A percentile compares a stretch with the other conserved stretches of the same genome.
These are phyloP conservation scores for Clathrus columnatus DNA, from an alignment of 768 basidiomycete species.

Conservation along the genomic window DNA sequence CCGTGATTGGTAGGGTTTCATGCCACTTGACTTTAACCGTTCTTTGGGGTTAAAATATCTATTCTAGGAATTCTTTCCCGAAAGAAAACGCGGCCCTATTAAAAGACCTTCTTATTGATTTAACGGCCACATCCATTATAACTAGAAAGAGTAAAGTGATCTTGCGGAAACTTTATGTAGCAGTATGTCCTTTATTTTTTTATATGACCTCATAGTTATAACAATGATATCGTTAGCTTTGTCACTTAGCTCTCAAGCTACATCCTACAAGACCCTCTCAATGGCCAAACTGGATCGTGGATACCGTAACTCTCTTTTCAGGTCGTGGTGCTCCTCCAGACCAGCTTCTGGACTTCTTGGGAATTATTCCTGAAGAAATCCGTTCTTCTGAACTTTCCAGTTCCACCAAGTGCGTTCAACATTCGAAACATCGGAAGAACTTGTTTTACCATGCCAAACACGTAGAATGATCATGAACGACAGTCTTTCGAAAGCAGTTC, in stretches of 20 bases:
- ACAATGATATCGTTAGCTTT: not conserved
- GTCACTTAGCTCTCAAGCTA: constrained; percentile 55
- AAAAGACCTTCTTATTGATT: constrained; percentile 57
- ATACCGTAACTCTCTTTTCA: constrained; percentile 54
- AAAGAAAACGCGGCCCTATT: constrained; percentile 47
- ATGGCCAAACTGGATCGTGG: constrained; percentile 73
- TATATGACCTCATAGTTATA: not conserved
- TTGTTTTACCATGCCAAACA: constrained; percentile 3
- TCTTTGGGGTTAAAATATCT: not conserved
- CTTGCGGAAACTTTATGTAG: constrained; percentile 79
- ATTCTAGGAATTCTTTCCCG: constrained; percentile 65
- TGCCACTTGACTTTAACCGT: not conserved
- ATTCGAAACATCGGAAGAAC: not conserved
- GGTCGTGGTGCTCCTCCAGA: constrained; percentile 49
- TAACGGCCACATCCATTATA: constrained; percentile 58
- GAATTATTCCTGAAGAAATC: constrained; percentile 80
- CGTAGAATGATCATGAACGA: constrained; percentile 54
- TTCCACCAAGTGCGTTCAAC: constrained; percentile 52
- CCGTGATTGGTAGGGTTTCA: constrained; percentile 66
- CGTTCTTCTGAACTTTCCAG: constrained; percentile 66
- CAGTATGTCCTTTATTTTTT: constrained; percentile 41
- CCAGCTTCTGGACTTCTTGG: constrained; percentile 62
- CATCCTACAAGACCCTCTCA: constrained; percentile 46
- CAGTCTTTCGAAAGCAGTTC: constrained; percentile 56
- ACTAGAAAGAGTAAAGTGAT: constrained; percentile 58